phyloP scores from a whole-genome alignment of 1,139 yeast genomes.

The Diutina ranongensis region DNA sequence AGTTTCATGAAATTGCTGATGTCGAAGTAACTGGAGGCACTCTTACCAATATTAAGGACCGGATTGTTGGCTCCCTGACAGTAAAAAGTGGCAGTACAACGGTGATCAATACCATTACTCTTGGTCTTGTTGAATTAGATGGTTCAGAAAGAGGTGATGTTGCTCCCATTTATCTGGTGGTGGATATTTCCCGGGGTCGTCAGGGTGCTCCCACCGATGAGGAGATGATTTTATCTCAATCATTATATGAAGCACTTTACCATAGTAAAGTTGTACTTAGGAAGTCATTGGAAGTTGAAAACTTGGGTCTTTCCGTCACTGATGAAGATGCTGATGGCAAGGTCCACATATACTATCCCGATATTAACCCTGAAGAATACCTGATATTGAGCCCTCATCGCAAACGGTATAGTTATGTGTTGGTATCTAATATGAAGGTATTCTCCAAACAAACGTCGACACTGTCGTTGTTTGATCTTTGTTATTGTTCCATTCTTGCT shows the following conservation, averaged over 20 bases:
- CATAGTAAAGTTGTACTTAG: slow-evolving; percentile 43
- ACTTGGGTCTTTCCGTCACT: slow-evolving; percentile 37
- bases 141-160: slow-evolving; percentile 9
- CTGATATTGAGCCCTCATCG: slow-evolving; percentile 15
- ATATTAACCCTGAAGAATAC: slow-evolving; percentile 10
- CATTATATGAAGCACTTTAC: slow-evolving; percentile 45
- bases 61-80: slow-evolving; percentile 60
- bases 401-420: slow-evolving; percentile 41
- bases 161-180: slow-evolving; percentile 60
- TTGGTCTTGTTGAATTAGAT: slow-evolving; percentile 45
- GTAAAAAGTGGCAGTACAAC: slow-evolving; percentile 67
- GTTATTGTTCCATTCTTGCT: slow-evolving; percentile 56
- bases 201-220: slow-evolving; percentile 81
- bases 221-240: slow-evolving; percentile 74
- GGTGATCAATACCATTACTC: slow-evolving; percentile 64
- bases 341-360: slow-evolving; percentile 26
- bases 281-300: slow-evolving; percentile 29
- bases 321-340: slow-evolving; percentile 21
- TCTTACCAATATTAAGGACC: slow-evolving; percentile 25
- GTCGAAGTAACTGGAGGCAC: slow-evolving; percentile 34
- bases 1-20: slow-evolving; percentile 61
- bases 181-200: slow-evolving; percentile 70
- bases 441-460: slow-evolving; percentile 43
- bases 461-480: slow-evolving; percentile 73
- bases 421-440: slow-evolving; percentile 67